phyloP scores from a whole-genome alignment of 139 green algal species.

The Tetraselmis striata region DNA sequence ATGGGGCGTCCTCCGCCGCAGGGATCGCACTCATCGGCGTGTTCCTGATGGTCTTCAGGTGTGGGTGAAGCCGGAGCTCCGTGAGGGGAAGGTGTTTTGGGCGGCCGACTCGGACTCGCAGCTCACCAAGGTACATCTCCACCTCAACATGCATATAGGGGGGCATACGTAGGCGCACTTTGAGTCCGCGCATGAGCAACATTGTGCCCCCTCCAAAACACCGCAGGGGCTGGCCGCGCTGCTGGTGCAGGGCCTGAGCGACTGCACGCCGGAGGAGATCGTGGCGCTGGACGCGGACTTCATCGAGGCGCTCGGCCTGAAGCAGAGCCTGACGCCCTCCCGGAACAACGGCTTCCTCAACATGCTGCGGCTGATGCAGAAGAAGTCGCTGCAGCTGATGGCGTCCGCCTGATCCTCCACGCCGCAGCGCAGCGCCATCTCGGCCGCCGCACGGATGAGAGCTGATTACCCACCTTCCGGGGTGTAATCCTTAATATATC shows the following conservation, averaged over 20 bases:
- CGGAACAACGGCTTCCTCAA: conserved; percentile 98
- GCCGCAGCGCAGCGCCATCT: no score
- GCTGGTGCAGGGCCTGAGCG: conserved; percentile 86
- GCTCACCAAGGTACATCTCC: conserved; percentile 81
- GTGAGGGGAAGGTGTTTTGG: conserved; percentile 74
- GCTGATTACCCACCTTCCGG: no score
- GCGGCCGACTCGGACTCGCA: conserved; percentile 89
- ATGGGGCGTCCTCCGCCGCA: no score
- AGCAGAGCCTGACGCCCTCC: conserved; percentile 89
- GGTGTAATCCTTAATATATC: no score
- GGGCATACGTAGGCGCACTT: background rate
- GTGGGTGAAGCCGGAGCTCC: conserved; percentile 81
- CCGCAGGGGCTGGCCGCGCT: conserved; percentile 76
- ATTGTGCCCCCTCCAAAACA: background rate
- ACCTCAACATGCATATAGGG: no score
- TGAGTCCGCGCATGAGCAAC: background rate
- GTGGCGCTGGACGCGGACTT: conserved; percentile 62
- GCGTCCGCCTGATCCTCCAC: no score
- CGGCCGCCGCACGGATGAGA: no score
- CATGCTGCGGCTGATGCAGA: conserved; percentile 92
- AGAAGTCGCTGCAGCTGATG: conserved; percentile 56
- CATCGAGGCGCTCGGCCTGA: conserved; percentile 85
- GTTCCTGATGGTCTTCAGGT: no score
- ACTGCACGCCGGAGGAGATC: conserved; percentile 62
- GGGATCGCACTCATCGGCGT: no score